phyloP scores from a whole-genome alignment of 768 basidiomycete species.

The Russula earlei region DNA sequence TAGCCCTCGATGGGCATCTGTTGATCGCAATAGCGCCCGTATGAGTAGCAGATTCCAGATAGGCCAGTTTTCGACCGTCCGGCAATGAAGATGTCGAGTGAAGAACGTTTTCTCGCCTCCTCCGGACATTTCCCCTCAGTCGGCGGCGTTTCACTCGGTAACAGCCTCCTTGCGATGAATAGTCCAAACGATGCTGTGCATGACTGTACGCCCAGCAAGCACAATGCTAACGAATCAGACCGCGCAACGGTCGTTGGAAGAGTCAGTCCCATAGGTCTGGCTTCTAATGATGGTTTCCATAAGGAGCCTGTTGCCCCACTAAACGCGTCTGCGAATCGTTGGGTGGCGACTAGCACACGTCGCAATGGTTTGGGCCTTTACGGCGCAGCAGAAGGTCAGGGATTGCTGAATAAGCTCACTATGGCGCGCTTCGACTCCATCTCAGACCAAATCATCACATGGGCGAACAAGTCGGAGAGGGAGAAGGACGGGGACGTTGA shows the following conservation, averaged over 20 bases:
- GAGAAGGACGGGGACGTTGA: constrained; percentile 93
- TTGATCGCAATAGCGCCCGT: too few relatives aligned
- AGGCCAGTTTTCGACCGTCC: too few relatives aligned
- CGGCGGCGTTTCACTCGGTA: too few relatives aligned
- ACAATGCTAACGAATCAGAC: constrained; percentile 70
- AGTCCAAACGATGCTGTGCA: too few relatives aligned
- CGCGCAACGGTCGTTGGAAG: constrained; percentile 34
- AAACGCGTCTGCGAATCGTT: constrained; percentile 68
- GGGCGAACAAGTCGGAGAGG: constrained; percentile 89
- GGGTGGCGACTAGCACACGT: constrained; percentile 49
- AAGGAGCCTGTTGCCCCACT: constrained; percentile 72
- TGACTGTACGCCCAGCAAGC: constrained; percentile 67
- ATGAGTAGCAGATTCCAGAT: too few relatives aligned
- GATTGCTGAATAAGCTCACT: constrained; percentile 88
- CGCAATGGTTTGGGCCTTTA: constrained; percentile 36
- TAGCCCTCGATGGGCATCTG: too few relatives aligned
- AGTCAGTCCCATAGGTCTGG: constrained; percentile 21
- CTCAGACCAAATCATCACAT: constrained; percentile 87
- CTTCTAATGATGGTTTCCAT: constrained; percentile 27
- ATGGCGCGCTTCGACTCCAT: constrained; percentile 96
- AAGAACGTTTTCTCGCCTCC: too few relatives aligned
- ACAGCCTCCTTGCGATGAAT: constrained; percentile 83
- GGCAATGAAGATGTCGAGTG: too few relatives aligned
- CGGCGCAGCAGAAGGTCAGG: constrained; percentile 80
- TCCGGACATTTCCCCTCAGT: constrained; percentile 49